phyloP scores from a whole-genome alignment of 2,329 filamentous ascomycete genomes.

The Paradendryphiella salina region DNA sequence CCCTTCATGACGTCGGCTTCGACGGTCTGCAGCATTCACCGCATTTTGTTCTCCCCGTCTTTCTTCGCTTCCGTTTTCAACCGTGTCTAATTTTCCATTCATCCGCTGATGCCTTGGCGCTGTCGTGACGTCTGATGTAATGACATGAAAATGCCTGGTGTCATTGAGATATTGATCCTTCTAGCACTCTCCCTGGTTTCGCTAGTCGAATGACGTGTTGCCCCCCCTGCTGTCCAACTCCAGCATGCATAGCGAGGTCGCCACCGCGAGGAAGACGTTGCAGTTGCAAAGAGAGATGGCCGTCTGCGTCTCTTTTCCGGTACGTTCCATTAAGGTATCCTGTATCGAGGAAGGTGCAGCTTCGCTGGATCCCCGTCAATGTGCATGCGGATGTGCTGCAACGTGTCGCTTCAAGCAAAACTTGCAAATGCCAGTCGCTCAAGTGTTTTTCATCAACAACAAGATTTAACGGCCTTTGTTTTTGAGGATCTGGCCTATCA shows the following conservation, averaged over 20 bases:
- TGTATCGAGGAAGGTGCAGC: not conserved
- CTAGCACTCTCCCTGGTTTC: slow-evolving; percentile 1
- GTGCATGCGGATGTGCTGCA: not conserved
- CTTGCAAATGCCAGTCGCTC: not conserved
- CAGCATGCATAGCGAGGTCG: slow-evolving; percentile 2
- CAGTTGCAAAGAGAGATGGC: slow-evolving; percentile 1
- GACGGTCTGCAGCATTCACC: slow-evolving; percentile 4
- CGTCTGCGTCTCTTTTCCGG: slow-evolving; percentile 2
- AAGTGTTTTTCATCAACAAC: slow-evolving; percentile 1
- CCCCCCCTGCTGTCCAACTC: not conserved
- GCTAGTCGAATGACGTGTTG: not conserved
- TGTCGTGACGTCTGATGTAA: not conserved
- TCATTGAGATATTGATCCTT: not conserved
- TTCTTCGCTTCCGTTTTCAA: slow-evolving; percentile 8
- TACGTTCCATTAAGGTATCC: not conserved
- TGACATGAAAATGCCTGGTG: not conserved
- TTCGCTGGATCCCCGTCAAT: not conserved
- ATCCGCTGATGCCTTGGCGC: not conserved
- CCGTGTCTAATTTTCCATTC: not conserved
- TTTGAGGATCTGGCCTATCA: not conserved
- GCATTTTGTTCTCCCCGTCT: slow-evolving; percentile 9
- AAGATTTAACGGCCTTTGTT: slow-evolving; percentile 1
- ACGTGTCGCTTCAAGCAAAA: not conserved
- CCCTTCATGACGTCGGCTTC: slow-evolving; percentile 2
- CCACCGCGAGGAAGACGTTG: not conserved